Percentiles rank a stretch among this genome's conserved stretches.
These are phyloP conservation scores for Thuidium tamariscinum DNA, from an alignment of 225 moss, liverwort and hornwort genomes.

Conservation along the genomic window DNA sequence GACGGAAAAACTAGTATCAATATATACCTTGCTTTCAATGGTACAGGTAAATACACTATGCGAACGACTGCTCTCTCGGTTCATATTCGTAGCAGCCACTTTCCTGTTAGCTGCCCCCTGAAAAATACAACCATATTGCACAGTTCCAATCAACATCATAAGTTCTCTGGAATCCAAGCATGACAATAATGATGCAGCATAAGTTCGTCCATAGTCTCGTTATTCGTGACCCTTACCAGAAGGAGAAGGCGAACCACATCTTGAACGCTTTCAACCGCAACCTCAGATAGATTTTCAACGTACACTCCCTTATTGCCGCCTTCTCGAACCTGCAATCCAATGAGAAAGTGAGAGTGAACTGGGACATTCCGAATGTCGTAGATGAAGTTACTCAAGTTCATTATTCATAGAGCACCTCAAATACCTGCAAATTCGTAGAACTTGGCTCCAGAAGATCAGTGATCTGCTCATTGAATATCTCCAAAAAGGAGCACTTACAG, in stretches of 20 bases:
- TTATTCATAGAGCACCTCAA: not conserved
- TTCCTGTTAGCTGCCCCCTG: conserved; percentile 60
- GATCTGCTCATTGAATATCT: conserved; percentile 58
- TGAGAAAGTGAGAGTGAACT: not conserved
- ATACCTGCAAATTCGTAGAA: conserved; percentile 51
- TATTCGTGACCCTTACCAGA: conserved; percentile 4
- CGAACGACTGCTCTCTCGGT: conserved; percentile 61
- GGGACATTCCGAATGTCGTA: not conserved
- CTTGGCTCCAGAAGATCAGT: conserved; percentile 49
- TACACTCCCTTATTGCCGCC: conserved; percentile 49
- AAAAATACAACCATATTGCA: not conserved
- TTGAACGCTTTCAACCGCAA: conserved; percentile 39
- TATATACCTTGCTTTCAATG: conserved; percentile 53
- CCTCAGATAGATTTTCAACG: conserved; percentile 48
- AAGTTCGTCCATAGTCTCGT: not conserved
- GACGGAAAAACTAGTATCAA: not conserved
- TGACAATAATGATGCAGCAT: not conserved
- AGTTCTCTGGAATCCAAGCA: not conserved
- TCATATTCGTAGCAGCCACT: conserved; percentile 60
- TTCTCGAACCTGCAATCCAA: conserved; percentile 39
- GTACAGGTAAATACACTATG: conserved; percentile 57
- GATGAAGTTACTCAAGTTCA: not conserved
- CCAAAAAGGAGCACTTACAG: conserved; percentile 65
- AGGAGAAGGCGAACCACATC: conserved; percentile 57
- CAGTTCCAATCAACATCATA: not conserved